A percentile compares a stretch with the other conserved stretches of the same genome.
Evolutionary conservation across 495 filamentous ascomycete genomes (phyloP).

Genomic region (Baudoinia panamericana): DNA sequence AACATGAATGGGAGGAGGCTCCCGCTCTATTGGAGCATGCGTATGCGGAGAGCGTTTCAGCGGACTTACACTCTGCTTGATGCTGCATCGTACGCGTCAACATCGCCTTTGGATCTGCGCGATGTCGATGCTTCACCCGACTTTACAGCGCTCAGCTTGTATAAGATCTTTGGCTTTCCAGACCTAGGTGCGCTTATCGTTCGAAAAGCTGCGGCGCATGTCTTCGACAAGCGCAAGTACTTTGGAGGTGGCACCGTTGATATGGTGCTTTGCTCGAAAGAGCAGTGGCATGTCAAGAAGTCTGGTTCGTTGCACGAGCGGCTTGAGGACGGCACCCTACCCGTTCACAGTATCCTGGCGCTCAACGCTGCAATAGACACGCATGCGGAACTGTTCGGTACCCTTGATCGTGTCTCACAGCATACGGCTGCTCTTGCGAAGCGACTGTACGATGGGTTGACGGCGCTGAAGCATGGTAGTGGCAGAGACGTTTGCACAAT

Average conservation of each 20-base stretch:
- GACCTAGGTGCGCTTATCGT: conserved; percentile 83
- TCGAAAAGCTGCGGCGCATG: conserved; percentile 49
- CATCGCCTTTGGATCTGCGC: conserved; percentile 59
- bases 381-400: conserved; percentile 55
- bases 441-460: conserved; percentile 45
- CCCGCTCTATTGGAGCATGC: conserved; percentile 54
- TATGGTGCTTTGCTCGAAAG: conserved; percentile 48
- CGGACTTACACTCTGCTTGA: conserved; percentile 66
- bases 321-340: conserved; percentile 81
- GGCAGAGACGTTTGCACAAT: conserved; percentile 49
- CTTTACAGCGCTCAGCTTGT: conserved; percentile 81
- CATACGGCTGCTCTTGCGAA: conserved; percentile 58
- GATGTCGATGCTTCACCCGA: conserved; percentile 53
- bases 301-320: conserved; percentile 57
- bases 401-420: conserved; percentile 55
- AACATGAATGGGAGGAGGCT: conserved; percentile 82
- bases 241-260: conserved; percentile 97
- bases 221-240: conserved; percentile 51
- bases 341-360: conserved; percentile 79
- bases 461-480: conserved; percentile 52
- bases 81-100: conserved; percentile 72
- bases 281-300: conserved; percentile 65
- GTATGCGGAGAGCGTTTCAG: conserved; percentile 31
- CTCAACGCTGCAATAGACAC: conserved; percentile 57
- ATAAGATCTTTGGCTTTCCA: conserved; percentile 95